A percentile compares a stretch with the other conserved stretches of the same genome.
Conservation (phyloP, 306 rosid genomes). For the Cicer judaicum region DNA sequence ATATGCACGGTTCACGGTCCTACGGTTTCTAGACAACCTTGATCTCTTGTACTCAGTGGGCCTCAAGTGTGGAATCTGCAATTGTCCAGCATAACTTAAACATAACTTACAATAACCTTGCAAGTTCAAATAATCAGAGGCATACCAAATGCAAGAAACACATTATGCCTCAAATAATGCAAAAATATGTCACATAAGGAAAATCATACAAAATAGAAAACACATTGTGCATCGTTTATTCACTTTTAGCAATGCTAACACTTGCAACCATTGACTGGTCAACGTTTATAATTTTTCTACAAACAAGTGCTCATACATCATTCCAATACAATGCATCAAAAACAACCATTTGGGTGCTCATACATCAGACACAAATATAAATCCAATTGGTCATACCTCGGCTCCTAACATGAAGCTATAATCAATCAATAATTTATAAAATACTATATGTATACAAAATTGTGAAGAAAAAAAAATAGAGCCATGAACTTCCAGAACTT, state of each 20-base stretch:
- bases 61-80: slow-evolving; percentile 84
- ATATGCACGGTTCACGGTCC: slow-evolving; percentile 77
- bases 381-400: neutral
- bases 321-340: neutral
- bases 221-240: neutral
- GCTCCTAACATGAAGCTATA: neutral
- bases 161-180: neutral
- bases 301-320: neutral
- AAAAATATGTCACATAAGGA: neutral
- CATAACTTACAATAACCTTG: neutral
- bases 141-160: neutral
- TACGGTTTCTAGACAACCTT: slow-evolving; percentile 70
- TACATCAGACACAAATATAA: neutral
- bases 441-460: neutral
- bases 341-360: no score
- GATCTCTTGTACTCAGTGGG: slow-evolving; percentile 80
- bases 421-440: neutral
- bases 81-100: slow-evolving; percentile 4
- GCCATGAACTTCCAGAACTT: neutral
- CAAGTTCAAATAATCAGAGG: neutral
- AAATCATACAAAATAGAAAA: neutral
- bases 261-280: neutral
- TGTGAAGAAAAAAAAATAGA: neutral
- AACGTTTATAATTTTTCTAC: neutral
- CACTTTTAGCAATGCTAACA: neutral